Base-by-base conservation (phyloP, 2,329 filamentous ascomycete species). In the Penicillium corylophilum region DNA sequence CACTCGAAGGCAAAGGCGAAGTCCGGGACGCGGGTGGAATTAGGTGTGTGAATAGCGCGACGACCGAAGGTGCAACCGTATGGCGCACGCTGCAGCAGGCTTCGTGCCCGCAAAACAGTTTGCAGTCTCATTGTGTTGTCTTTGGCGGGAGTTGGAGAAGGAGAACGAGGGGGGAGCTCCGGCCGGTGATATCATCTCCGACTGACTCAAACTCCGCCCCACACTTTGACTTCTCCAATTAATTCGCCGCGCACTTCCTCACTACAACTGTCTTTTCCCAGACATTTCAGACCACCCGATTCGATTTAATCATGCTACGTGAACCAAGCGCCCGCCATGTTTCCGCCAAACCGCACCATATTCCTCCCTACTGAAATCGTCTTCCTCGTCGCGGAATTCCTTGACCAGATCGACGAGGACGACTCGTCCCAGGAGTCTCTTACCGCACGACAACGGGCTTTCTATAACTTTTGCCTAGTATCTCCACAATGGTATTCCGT, bases 1-100 rank as follows among this genome's bases (percentile, higher is more conserved):
- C 67, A 77, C 74, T 77, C 74, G 55, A 77, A 74, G 31, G 74
- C 74, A 61, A 77, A 76, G 13, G 72, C 74, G 59, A 76, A 75
- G 53, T 71, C 66, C 5, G 74, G 73, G 28, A 71, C 50, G 28
- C 58, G 64, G 23, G 62, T 49, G 18, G 62, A 60, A 49, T 55
- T 67, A 44, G 64, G 54, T 23, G 65, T 69, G 42, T 70, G 66
- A 44, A 71, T 55, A 48, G 58, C 51, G 46, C 66, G 62, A 40
- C 55, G 59, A 35, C 59, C 51, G 38, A 50, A 44, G 47, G 39
- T 35, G 59, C 51, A 57, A 53, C 59, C 29, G 56, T 61, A 16
- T 48, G 62, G 29, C n/a, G 59, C 50, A 40, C 61, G 60, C 43
- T 66, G 64, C 5, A 70, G 45, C 33, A 67, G 56, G 44, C 62